Conservation (phyloP, 345 rosid genomes). For the Jatropha curcas region DNA sequence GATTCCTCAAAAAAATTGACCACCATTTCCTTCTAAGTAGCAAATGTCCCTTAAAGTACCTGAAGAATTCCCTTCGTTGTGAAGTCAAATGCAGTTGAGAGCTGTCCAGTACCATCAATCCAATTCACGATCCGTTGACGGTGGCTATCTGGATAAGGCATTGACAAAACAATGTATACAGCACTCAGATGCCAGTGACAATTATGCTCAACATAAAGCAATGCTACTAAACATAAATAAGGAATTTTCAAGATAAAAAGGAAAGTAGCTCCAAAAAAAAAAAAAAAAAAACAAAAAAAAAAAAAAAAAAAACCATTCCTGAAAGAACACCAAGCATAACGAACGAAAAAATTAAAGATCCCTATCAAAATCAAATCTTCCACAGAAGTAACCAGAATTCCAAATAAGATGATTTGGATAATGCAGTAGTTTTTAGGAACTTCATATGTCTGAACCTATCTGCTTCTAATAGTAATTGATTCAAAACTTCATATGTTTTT, state of each 20-base stretch:
- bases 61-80: conserved; percentile 88
- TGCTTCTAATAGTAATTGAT: background rate
- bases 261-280: background rate
- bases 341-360: background rate
- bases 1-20: background rate
- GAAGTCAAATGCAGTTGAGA: conserved; percentile 88
- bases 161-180: background rate
- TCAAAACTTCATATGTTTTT: background rate
- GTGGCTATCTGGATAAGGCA: conserved; percentile 60
- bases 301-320: background rate
- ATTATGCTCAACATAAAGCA: background rate
- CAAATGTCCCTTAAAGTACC: conserved; percentile 38
- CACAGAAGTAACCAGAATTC: background rate
- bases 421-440: background rate
- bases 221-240: background rate
- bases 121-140: conserved; percentile 79
- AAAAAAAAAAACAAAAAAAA: background rate
- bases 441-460: background rate
- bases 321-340: conserved; percentile 4
- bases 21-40: background rate
- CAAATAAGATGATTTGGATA: background rate
- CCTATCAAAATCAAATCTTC: background rate
- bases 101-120: conserved; percentile 78
- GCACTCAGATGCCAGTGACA: background rate
- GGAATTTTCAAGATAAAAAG: background rate